These are phyloP conservation scores for Daedalea quercina DNA, from an alignment of 768 basidiomycete genomes.

Conservation along the genomic window DNA sequence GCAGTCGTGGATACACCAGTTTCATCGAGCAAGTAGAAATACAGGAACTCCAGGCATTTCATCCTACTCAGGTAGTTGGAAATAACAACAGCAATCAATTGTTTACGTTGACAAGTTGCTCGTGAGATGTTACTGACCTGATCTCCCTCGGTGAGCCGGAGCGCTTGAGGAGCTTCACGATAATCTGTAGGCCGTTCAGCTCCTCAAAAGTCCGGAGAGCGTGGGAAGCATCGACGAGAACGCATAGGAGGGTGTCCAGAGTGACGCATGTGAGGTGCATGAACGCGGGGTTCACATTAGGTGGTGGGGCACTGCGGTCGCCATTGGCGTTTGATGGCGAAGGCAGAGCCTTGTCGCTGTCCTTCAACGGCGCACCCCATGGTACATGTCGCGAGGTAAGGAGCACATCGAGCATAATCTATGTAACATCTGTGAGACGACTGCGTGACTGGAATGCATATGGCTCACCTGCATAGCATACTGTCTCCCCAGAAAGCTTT, in stretches of 20 bases:
- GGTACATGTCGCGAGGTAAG: slow-evolving; percentile 62
- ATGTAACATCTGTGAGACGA: slow-evolving; percentile 1
- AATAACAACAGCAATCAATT: neutral
- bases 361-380: slow-evolving; percentile 13
- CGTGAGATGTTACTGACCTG: slow-evolving; percentile 42
- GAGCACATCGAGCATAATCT: slow-evolving; percentile 72
- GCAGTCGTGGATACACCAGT: slow-evolving; percentile 19
- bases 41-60: slow-evolving; percentile 93
- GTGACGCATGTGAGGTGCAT: slow-evolving; percentile 56
- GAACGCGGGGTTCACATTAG: neutral
- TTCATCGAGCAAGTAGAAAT: slow-evolving; percentile 92
- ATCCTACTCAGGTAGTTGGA: slow-evolving; percentile 45
- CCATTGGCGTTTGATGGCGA: neutral
- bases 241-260: slow-evolving; percentile 79
- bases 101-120: neutral
- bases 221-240: slow-evolving; percentile 79
- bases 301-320: neutral
- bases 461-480: slow-evolving; percentile 59
- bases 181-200: slow-evolving; percentile 65
- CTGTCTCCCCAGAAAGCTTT: slow-evolving; percentile 60
- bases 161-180: slow-evolving; percentile 86
- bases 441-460: neutral
- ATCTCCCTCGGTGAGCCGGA: slow-evolving; percentile 84
- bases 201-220: slow-evolving; percentile 78
- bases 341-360: neutral